A percentile compares a stretch with the other conserved stretches of the same genome.
Conservation (phyloP, 192 early-diverging fungal genomes). For the Coemansia javaensis region DNA sequence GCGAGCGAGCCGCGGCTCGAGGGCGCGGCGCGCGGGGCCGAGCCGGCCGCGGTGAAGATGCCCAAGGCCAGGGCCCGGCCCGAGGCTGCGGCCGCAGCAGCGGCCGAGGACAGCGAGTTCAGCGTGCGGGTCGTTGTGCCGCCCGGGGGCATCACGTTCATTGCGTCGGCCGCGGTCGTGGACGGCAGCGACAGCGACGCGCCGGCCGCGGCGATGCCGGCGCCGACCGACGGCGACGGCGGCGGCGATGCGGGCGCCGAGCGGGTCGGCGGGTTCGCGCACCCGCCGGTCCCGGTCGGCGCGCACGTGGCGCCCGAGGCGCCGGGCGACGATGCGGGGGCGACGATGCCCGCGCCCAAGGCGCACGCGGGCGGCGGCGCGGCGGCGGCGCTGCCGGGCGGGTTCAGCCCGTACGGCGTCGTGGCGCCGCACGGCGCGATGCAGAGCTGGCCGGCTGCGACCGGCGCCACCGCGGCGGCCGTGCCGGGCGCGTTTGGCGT, state of each 20-base stretch:
- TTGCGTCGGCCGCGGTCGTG: constrained; percentile 26
- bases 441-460: constrained; percentile 11
- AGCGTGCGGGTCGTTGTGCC: constrained; percentile 30
- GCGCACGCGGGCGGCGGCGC: not conserved
- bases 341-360: no score
- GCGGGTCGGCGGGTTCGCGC: constrained; percentile 29
- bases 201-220: constrained; percentile 5
- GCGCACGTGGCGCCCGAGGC: no score
- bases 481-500: constrained; percentile 25
- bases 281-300: not conserved
- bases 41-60: constrained; percentile 13
- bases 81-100: no score
- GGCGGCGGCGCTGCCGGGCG: constrained; percentile 9
- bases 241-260: not conserved
- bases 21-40: not conserved
- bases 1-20: no score
- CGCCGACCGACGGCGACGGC: constrained; percentile 1
- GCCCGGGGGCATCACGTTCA: constrained; percentile 38
- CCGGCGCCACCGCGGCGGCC: constrained; percentile 1
- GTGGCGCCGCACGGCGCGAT: constrained; percentile 1
- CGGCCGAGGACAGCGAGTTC: constrained; percentile 17
- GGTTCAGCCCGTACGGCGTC: constrained; percentile 14
- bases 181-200: constrained; percentile 18
- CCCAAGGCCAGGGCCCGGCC: constrained; percentile 18
- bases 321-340: no score